Evolutionary conservation across 1,139 yeast species (phyloP), one percentile per base, ranked within the genome.

Genomic region (Blastobotrys elegans): DNA sequence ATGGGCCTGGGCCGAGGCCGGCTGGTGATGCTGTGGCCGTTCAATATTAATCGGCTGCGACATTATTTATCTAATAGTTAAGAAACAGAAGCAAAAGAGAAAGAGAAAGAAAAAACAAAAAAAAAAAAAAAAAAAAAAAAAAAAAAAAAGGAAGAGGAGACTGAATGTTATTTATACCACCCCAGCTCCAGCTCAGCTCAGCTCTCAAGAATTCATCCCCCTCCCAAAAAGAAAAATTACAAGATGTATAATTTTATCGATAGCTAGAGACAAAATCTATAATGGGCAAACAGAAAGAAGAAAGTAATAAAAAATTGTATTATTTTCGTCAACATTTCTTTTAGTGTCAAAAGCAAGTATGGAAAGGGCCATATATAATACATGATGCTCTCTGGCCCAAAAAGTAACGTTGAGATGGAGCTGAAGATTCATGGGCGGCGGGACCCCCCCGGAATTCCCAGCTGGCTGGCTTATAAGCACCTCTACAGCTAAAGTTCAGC

Each of bases 1-100:
- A 26, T 4, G 42, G 8, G 16, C 34, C 17, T 29, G 43, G 5
- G 35, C 13, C 13, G 43, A 11, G 24, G 37, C n/a, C 16, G 40
- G 4, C 14, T 24, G 2, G 33, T n/a, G 33, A 4, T 16, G 16
- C 14, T n/a, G 27, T 13, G 18, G 13, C 20, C 26, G 40, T 17
- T 34, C 34, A 14, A 42, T 35, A 17, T 27, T 29, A 3, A 35
- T 34, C 22, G 45, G 40, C 14, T 29, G 36, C 26, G 45, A 42
- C 45, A 42, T 41, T 33, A 5, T 41, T 21, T 3, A 4, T 24
- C n/a, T n/a, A n/a, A n/a, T n/a, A n/a, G n/a, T n/a, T 32, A 32
- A n/a, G 17, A 21, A 13, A 20, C 2, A n/a, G 29, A 26, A 26
- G 27, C 6, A 29, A 16, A 11, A 22, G 24, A 38, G 33, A 5